A percentile compares a stretch with the other conserved stretches of the same genome.
Evolutionary conservation across 495 filamentous ascomycete genomes (phyloP).

Genomic region (Aspergillus egyptiacus): DNA sequence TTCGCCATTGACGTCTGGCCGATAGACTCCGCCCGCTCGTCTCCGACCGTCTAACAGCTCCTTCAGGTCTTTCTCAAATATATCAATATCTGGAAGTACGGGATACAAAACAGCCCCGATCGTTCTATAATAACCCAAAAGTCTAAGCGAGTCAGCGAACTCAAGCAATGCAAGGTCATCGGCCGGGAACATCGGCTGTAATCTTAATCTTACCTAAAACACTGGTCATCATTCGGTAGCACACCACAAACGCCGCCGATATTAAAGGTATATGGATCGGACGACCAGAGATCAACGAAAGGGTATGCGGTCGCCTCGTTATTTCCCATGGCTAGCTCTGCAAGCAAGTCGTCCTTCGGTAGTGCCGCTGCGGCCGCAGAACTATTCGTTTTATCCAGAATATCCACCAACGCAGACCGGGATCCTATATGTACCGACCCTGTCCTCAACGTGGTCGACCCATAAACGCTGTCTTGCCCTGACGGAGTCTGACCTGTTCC

Average conservation of each 20-base stretch:
- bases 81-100: constrained; percentile 63
- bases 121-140: constrained; percentile 69
- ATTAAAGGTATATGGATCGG: constrained; percentile 61
- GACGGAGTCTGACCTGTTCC: constrained; percentile 17
- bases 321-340: constrained; percentile 75
- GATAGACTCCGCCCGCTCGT: constrained; percentile 39
- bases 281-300: constrained; percentile 60
- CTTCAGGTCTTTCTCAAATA: constrained; percentile 59
- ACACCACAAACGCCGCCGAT: constrained; percentile 63
- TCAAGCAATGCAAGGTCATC: too few species aligned
- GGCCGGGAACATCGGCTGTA: too few species aligned
- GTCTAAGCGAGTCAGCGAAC: constrained; percentile 37
- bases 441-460: constrained; percentile 36
- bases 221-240: constrained; percentile 60
- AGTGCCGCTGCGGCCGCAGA: constrained; percentile 46
- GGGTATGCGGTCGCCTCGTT: constrained; percentile 67
- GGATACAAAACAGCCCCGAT: constrained; percentile 76
- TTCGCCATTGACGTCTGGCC: constrained; percentile 31
- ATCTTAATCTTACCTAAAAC: constrained; percentile 44
- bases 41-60: constrained; percentile 62
- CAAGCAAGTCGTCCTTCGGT: constrained; percentile 72
- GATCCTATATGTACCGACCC: constrained; percentile 53
- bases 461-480: constrained; percentile 43
- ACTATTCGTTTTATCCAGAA: constrained; percentile 36
- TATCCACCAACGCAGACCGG: constrained; percentile 49